Base-by-base conservation (phyloP, 805 yeast genomes). In the Teunomyces panamensis region DNA sequence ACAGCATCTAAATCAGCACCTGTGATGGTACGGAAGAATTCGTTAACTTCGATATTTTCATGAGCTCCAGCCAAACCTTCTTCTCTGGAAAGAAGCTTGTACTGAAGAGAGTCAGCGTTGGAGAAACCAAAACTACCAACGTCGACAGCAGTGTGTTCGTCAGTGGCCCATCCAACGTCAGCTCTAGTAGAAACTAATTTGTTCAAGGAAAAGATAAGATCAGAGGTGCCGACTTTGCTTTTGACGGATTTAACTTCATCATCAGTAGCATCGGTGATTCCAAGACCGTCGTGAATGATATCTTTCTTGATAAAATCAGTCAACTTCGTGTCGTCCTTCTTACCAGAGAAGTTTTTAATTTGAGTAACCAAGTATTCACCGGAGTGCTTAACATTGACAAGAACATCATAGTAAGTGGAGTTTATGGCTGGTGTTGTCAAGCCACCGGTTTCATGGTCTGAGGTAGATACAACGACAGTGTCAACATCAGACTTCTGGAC, bases 381-480 rank as follows among this genome's bases (percentile, higher is more conserved):
- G 2, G 96, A 85, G 60, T 86, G 89, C 9, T 79, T 73, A 20
- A 88, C 87, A 53, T 83, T 79, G 33, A 74, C 65, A 47, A 91
- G 74, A 14, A 80, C 88, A 60, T 86, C 83, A 1, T 97, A 97
- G 58, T 77, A 80, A 96, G 97, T 91, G 49, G 81, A 60, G 60
- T 90, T 91, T 49, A 89, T 96, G 2, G 97, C 81, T 0, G 96
- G 89, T 41, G 88, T 79, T 11, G 87, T 86, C 54, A 91, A 75
- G 0, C 97, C 98, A 52, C 98, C 98, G 24, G 97, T 91, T 65
- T 91, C 98, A 71, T 91, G 98, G 65, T 91, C 97, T 24, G 95
- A 85, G 1, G 96, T 89, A 20, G 92, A 82, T 36, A 91, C 73
- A 36, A 89, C 78, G 39, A 86, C 73, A 2, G 96, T 89, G 56